Evolutionary conservation across 345 rosid species (phyloP).

Genomic region (Gossypium rotundifolium): DNA sequence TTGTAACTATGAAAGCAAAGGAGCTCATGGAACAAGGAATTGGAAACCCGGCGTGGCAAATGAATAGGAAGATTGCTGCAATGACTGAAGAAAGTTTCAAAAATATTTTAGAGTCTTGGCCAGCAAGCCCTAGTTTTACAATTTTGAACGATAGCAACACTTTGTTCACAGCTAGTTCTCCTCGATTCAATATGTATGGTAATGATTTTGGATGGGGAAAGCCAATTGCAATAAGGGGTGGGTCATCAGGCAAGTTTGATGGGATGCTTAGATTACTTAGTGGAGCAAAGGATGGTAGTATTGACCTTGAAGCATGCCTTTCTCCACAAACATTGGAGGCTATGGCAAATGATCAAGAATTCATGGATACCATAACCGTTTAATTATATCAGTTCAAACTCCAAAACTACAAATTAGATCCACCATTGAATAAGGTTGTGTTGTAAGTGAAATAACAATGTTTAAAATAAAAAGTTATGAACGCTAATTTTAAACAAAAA

Average conservation of each 20-base stretch:
- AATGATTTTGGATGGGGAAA: constrained; percentile 43
- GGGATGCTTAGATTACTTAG: constrained; percentile 24
- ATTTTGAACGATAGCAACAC: background rate
- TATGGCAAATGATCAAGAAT: constrained; percentile 24
- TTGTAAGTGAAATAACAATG: too few relatives aligned
- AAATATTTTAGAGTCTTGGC: constrained; percentile 7
- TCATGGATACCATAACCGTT: constrained; percentile 17
- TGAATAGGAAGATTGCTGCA: constrained; percentile 17
- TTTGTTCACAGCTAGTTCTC: constrained; percentile 21
- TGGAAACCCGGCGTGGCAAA: constrained; percentile 21
- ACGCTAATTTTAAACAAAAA: too few relatives aligned
- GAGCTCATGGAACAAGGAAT: constrained; percentile 15
- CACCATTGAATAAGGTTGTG: too few relatives aligned
- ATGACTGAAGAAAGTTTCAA: constrained; percentile 14
- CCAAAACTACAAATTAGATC: too few relatives aligned
- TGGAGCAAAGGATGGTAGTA: constrained; percentile 23
- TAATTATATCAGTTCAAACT: too few relatives aligned
- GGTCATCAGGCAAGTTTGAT: constrained; percentile 8
- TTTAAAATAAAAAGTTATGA: too few relatives aligned
- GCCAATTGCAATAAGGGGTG: constrained; percentile 27
- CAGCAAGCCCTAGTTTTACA: background rate
- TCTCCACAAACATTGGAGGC: constrained; percentile 4
- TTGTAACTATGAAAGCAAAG: constrained; percentile 7
- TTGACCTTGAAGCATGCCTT: constrained; percentile 24
- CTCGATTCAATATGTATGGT: constrained; percentile 34